Conservation (phyloP, 2,329 filamentous ascomycete genomes). For the Hypoxylon sp. region DNA sequence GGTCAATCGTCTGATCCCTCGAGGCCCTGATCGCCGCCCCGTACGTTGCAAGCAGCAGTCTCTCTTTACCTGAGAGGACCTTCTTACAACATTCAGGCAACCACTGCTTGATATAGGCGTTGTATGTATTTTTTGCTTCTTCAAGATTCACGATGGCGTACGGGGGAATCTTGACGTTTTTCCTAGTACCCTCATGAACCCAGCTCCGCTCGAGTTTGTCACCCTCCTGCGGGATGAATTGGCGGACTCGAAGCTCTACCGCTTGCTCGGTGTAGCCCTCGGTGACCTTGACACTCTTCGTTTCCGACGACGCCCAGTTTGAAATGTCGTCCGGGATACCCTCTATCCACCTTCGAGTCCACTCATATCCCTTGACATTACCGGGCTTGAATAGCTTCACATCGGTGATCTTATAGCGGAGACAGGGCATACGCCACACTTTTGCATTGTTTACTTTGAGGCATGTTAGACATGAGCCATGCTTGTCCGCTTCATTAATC, state of each 20-base stretch:
- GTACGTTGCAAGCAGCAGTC: conserved; percentile 66
- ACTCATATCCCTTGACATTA: conserved; percentile 69
- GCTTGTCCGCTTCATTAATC: conserved; percentile 61
- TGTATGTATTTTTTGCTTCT: conserved; percentile 63
- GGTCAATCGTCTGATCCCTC: conserved; percentile 48
- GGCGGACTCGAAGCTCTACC: conserved; percentile 65
- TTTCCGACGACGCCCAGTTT: conserved; percentile 67
- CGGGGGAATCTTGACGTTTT: conserved; percentile 65
- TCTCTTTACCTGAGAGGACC: conserved; percentile 55
- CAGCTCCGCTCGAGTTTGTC: conserved; percentile 69
- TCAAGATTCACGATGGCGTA: conserved; percentile 70
- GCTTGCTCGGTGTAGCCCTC: conserved; percentile 66
- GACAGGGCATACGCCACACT: conserved; percentile 67
- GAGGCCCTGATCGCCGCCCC: conserved; percentile 58
- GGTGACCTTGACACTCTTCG: conserved; percentile 64
- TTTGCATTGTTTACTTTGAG: conserved; percentile 64
- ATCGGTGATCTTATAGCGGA: conserved; percentile 72
- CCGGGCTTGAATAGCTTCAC: conserved; percentile 70
- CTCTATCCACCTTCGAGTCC: conserved; percentile 70
- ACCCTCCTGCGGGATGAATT: conserved; percentile 67
- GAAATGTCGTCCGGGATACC: conserved; percentile 68
- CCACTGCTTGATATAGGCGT: conserved; percentile 63
- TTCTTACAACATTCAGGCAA: conserved; percentile 62
- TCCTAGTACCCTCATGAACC: conserved; percentile 61
- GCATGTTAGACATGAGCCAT: conserved; percentile 67